These are phyloP conservation scores for Ceratocystiopsis brevicomis DNA, from an alignment of 2,329 filamentous ascomycete species.

Conservation along the genomic window DNA sequence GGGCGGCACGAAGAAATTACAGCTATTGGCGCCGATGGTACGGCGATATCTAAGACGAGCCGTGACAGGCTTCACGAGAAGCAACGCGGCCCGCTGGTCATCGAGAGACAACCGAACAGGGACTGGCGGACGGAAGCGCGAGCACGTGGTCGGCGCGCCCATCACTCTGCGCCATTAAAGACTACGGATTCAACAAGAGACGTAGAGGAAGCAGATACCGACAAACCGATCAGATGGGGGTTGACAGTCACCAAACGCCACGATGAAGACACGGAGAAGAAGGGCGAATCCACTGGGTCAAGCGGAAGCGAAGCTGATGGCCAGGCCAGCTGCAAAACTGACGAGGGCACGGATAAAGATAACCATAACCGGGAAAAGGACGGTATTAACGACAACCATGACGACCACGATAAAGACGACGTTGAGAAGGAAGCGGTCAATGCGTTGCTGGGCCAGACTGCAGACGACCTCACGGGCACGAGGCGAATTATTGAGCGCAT, in stretches of 20 bases:
- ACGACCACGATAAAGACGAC: too few relatives aligned
- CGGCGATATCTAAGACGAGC: constrained; percentile 9
- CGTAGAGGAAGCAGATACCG: constrained; percentile 14
- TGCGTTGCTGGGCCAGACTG: constrained; percentile 8
- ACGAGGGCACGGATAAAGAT: too few relatives aligned
- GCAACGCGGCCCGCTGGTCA: constrained; percentile 11
- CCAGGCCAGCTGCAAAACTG: too few relatives aligned
- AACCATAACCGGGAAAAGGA: too few relatives aligned
- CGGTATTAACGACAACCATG: too few relatives aligned
- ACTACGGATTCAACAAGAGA: constrained; percentile 6
- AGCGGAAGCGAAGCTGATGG: too few relatives aligned
- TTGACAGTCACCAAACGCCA: constrained; percentile 15
- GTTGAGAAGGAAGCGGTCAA: constrained; percentile 8
- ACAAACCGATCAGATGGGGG: constrained; percentile 21
- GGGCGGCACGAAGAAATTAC: constrained; percentile 16
- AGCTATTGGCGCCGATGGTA: constrained; percentile 13
- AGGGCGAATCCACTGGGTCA: not conserved
- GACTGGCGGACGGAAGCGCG: constrained; percentile 18
- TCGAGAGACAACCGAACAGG: constrained; percentile 10
- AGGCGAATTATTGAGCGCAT: constrained; percentile 8
- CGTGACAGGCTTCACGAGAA: constrained; percentile 4
- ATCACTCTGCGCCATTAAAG: not conserved
- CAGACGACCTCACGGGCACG: constrained; percentile 4
- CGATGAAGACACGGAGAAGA: not conserved
- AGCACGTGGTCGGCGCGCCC: constrained; percentile 8